A percentile compares a stretch with the other conserved stretches of the same genome.
phyloP scores from a whole-genome alignment of 2,329 filamentous ascomycete genomes.

The Tetracladium maxilliforme region DNA sequence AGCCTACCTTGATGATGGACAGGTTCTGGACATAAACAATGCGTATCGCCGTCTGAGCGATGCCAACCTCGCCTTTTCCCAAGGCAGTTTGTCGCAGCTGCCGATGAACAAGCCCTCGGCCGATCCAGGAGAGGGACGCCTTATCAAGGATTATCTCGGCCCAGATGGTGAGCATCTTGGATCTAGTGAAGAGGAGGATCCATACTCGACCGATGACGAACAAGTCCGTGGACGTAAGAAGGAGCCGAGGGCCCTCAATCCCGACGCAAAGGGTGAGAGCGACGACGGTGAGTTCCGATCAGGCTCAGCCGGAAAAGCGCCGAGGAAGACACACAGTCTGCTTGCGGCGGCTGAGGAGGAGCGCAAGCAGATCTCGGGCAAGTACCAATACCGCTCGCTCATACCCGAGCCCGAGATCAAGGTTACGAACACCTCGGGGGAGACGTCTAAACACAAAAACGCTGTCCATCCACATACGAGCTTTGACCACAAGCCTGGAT shows the following conservation, averaged over 20 bases:
- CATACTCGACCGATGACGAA: too few relatives aligned
- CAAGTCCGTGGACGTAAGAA: too few relatives aligned
- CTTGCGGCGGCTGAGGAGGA: constrained; percentile 68
- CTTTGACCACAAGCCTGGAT: constrained; percentile 56
- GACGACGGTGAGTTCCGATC: constrained; percentile 38
- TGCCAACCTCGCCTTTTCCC: constrained; percentile 48
- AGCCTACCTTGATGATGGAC: constrained; percentile 43
- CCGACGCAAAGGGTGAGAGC: constrained; percentile 55
- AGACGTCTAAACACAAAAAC: constrained; percentile 41
- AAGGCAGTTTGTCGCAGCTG: constrained; percentile 46
- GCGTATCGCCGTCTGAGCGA: constrained; percentile 61
- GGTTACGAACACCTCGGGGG: constrained; percentile 45
- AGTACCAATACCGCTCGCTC: constrained; percentile 13
- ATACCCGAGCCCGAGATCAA: constrained; percentile 50
- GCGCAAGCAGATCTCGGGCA: constrained; percentile 33
- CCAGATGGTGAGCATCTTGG: constrained; percentile 52
- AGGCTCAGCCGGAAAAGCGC: constrained; percentile 15
- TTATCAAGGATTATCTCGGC: constrained; percentile 53
- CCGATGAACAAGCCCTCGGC: constrained; percentile 31
- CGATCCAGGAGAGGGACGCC: constrained; percentile 29
- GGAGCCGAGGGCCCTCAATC: too few relatives aligned
- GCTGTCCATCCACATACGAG: constrained; percentile 69
- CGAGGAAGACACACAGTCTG: constrained; percentile 23
- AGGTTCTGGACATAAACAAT: constrained; percentile 49
- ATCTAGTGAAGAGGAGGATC: too few relatives aligned